These are phyloP conservation scores for Codiaeum variegatum DNA, from an alignment of 441 rosid genomes.

Conservation along the genomic window DNA sequence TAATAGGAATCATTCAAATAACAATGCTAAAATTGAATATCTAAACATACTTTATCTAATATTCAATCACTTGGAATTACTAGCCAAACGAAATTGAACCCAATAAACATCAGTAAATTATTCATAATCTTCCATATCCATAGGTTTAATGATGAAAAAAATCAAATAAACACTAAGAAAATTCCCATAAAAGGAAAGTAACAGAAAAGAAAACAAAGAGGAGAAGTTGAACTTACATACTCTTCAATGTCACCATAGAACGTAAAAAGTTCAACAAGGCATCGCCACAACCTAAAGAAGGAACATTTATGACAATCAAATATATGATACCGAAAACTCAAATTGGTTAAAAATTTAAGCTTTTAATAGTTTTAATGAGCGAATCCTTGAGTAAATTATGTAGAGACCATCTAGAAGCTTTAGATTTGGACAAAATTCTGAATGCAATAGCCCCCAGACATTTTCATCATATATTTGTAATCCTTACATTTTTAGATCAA, in stretches of 20 bases:
- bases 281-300: slow-evolving; percentile 82
- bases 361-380: not conserved
- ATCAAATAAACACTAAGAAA: not conserved
- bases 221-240: slow-evolving; percentile 34
- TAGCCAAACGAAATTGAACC: slow-evolving; percentile 58
- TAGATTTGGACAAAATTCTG: too few species aligned
- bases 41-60: not conserved
- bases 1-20: not conserved
- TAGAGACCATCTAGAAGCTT: too few species aligned
- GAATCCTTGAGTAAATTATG: too few species aligned
- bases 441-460: too few species aligned
- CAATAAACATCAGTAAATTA: slow-evolving; percentile 80
- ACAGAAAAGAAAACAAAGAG: not conserved
- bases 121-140: slow-evolving; percentile 91
- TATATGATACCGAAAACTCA: slow-evolving; percentile 34
- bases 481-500: too few species aligned
- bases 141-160: slow-evolving; percentile 55
- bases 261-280: slow-evolving; percentile 62
- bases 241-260: slow-evolving; percentile 80
- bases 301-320: slow-evolving; percentile 72
- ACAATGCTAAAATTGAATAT: not conserved
- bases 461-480: too few species aligned
- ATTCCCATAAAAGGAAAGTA: not conserved
- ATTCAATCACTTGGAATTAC: slow-evolving; percentile 64
- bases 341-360: not conserved